Conservation (phyloP, 768 basidiomycete species). For the Plicaturopsis crispa region DNA sequence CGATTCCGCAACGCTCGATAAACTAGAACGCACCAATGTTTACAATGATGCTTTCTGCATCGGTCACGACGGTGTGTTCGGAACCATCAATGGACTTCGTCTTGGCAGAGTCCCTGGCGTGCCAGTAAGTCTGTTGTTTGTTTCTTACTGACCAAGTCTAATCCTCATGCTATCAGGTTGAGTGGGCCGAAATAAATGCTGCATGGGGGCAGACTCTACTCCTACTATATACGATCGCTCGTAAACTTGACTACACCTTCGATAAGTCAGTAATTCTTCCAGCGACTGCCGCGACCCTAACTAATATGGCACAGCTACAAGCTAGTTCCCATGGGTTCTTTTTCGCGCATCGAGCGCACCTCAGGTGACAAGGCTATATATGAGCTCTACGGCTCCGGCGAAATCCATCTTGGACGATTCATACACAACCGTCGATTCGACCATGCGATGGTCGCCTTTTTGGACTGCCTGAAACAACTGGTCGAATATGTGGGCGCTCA, state of each 20-base stretch:
- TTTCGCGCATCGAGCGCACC: conserved; percentile 83
- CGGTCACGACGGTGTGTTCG: conserved; percentile 90
- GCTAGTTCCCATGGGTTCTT: conserved; percentile 90
- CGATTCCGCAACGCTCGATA: conserved; percentile 70
- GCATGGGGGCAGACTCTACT: conserved; percentile 97
- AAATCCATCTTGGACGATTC: conserved; percentile 79
- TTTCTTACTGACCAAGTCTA: conserved; percentile 12
- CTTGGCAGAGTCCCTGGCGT: conserved; percentile 82
- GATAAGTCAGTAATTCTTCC: conserved; percentile 50
- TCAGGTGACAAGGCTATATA: conserved; percentile 78
- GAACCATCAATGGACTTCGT: conserved; percentile 95
- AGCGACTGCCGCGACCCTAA: conserved; percentile 3
- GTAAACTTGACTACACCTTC: conserved; percentile 86
- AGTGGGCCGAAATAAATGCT: conserved; percentile 98
- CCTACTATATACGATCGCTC: conserved; percentile 82
- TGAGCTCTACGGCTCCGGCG: conserved; percentile 93
- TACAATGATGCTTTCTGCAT: conserved; percentile 96
- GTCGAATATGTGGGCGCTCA: conserved; percentile 79
- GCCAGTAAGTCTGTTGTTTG: conserved; percentile 41
- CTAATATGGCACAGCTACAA: conserved; percentile 61
- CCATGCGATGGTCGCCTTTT: conserved; percentile 90
- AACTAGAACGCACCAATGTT: conserved; percentile 86
- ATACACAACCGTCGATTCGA: conserved; percentile 96
- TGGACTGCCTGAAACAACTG: conserved; percentile 90
- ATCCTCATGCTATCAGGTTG: conserved; percentile 68